Evolutionary conservation across 192 early-diverging fungal species (phyloP), one percentile per base, ranked within the genome.

Genomic region (Entophlyctis luteolus): DNA sequence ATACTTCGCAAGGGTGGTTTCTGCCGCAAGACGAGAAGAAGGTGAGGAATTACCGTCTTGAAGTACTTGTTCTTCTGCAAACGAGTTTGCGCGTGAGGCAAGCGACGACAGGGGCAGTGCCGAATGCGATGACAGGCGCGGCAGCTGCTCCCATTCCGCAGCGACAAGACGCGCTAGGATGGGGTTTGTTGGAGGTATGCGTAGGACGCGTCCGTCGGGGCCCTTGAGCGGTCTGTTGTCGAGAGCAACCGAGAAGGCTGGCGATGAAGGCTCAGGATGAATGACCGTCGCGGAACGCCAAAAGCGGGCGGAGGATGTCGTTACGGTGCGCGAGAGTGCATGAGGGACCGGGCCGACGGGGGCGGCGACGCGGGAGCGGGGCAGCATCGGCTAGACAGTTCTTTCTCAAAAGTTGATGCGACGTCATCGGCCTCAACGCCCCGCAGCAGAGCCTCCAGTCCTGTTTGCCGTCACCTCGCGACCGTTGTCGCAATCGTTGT

Each of bases 91-190:
- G 57, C 3, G 3, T 20, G 35, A 54, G 23, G 42, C 47, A 20
- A 57, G 29, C 47, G 18, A 63, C 77, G 87, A 88, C 84, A 98
- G 81, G 2, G 93, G 92, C 16, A 98, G 79, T 8, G 94, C 88
- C 69, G 93, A 91, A 0, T 87, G 76, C 72, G 92, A 93, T 12
- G 96, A 70, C 33, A 89, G 65, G 39, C 83, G 79, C 34, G 83
- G 86, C 75, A 94, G 92, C 57, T 87, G 79, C 73, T 98, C 93
- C 96, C 96, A 98, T 74, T 98, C 96, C 8, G 82, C 92, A 5
- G 91, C 93, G 34, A 93, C 81, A 62, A 96, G 78, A 37, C 84
- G 65, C n/a, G 92, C 96, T 33, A 98, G 65, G n/a, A 77, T 58
- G 31, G 66, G 73, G 56, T 89, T 85, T 0, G 80, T 58, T 18